Evolutionary conservation across 306 rosid genomes (phyloP), one percentile per base, ranked within the genome.

Genomic region (Pachyrhizus erosus): DNA sequence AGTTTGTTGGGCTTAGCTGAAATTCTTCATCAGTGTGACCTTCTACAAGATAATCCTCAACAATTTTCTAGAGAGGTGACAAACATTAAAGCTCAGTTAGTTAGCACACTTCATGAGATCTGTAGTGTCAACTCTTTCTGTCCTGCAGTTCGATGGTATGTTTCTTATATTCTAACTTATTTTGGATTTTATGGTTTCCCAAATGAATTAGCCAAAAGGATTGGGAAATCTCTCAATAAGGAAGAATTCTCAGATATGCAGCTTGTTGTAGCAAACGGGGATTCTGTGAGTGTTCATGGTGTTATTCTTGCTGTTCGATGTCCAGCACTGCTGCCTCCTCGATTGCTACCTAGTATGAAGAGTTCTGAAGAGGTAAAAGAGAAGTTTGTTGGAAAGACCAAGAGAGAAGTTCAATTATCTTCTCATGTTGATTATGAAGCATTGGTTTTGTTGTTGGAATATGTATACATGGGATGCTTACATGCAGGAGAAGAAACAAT

Each of bases 161-260:
- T 92, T 87, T 77, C 96, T 29, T 86, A 88, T 75, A 65, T 87
- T 85, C 92, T 91, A 64, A 86, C 92, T 81, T 86, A 79, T 84
- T 87, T 90, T 83, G 95, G 90, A 77, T 76, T 84, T 54, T 95
- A 91, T 55, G 98, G 98, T 79, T 95, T 91, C 87, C 94, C 98
- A 26, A 85, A 85, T 87, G 94, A 88, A 79, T 84, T 89, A 23
- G 89, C 87, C 70, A 87, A 85, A 80, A 90, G 87, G 86, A 84
- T 95, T 79, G 94, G 93, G 52, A 84, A 84, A 75, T 88, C 89
- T 42, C 85, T 91, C 80, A 46, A 84, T 76, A 83, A 88, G 76
- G 82, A 85, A 81, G 92, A 86, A 76, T 88, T 81, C 80, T 85
- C 89, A 20, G 98, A 95, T 83, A 75, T 87, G 42, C 84, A 48